phyloP scores from a whole-genome alignment of 2,329 filamentous ascomycete genomes.

The Arthrinium puccinioides region DNA sequence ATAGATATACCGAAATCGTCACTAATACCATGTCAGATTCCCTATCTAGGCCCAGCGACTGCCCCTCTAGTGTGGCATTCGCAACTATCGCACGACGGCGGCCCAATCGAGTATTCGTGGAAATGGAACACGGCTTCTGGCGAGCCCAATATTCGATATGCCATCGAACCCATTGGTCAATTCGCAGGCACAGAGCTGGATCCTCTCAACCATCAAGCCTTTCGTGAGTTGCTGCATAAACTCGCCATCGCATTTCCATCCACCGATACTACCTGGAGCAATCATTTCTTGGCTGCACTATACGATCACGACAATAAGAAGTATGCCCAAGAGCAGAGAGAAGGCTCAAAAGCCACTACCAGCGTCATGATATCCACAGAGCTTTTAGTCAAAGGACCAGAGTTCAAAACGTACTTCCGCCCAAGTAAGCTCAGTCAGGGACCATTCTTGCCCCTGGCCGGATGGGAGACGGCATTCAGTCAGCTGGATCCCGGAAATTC shows the following conservation, averaged over 20 bases:
- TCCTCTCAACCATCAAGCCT: constrained; percentile 13
- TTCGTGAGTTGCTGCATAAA: constrained; percentile 6
- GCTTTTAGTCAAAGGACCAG: no score
- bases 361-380: no score
- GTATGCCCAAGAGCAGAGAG: constrained; percentile 4
- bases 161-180: constrained; percentile 11
- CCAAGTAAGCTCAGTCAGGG: constrained; percentile 4
- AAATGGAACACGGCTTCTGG: constrained; percentile 7
- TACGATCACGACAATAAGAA: constrained; percentile 9
- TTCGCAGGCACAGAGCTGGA: constrained; percentile 10
- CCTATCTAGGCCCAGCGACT: no score
- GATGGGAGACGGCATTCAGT: constrained; percentile 2
- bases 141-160: constrained; percentile 7
- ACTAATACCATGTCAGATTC: no score
- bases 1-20: no score
- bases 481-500: neutral
- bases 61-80: no score
- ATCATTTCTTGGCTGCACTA: constrained; percentile 9
- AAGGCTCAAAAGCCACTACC: neutral
- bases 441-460: neutral
- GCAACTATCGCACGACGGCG: no score
- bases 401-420: constrained; percentile 16
- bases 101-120: constrained; percentile 9
- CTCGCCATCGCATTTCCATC: constrained; percentile 6
- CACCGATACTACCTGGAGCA: constrained; percentile 9